Evolutionary conservation across 345 rosid genomes (phyloP).

Genomic region (Syzygium jambos): DNA sequence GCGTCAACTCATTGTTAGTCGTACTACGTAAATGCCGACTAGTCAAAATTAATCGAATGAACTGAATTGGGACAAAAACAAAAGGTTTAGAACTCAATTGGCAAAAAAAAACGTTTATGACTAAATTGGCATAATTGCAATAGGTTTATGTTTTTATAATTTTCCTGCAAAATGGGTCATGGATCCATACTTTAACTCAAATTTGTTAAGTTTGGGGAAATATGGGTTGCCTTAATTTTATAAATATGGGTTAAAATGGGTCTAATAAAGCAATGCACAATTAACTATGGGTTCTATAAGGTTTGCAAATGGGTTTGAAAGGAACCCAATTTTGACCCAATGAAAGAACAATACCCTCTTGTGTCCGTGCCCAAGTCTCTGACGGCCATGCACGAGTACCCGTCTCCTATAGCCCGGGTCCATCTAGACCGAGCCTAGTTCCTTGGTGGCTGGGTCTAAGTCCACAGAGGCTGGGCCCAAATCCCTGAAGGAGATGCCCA

Average conservation of each 20-base stretch:
- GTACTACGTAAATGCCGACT: too few species aligned
- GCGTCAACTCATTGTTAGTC: too few species aligned
- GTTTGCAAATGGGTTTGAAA: background rate
- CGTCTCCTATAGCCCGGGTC: accelerated
- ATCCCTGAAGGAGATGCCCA: background rate
- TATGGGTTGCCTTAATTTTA: background rate
- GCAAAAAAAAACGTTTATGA: too few species aligned
- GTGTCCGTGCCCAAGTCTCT: background rate
- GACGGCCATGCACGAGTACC: background rate
- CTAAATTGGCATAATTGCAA: background rate
- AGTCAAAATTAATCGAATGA: too few species aligned
- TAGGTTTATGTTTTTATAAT: too few species aligned
- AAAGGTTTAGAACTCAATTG: too few species aligned
- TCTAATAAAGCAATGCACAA: background rate
- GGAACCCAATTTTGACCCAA: background rate
- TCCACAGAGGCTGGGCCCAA: background rate
- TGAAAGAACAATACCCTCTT: background rate
- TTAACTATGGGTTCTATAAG: background rate
- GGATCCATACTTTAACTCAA: background rate
- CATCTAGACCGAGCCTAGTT: accelerated
- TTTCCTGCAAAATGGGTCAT: background rate
- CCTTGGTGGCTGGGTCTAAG: background rate
- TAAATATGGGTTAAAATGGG: background rate
- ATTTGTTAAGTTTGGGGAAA: background rate
- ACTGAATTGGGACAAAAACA: too few species aligned